Evolutionary conservation across 2,329 filamentous ascomycete genomes (phyloP).

Genomic region (Pseudophaeomoniella oleicola): DNA sequence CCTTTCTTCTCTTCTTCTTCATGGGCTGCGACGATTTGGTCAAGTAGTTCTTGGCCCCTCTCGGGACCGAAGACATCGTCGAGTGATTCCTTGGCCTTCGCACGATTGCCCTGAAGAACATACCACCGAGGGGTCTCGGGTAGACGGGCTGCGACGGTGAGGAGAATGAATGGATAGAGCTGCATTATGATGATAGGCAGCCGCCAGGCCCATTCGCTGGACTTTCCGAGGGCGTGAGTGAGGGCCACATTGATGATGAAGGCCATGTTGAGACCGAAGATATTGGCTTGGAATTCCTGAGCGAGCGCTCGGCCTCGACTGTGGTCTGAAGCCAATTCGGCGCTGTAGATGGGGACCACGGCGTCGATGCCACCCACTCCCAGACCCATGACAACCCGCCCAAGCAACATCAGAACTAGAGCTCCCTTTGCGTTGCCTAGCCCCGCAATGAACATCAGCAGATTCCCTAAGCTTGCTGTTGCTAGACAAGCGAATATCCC

Average conservation of each 20-base stretch:
- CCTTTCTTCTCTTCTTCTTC: constrained; percentile 32
- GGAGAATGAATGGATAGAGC: constrained; percentile 38
- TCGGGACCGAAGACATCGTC: constrained; percentile 35
- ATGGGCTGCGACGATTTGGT: constrained; percentile 36
- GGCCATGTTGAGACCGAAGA: constrained; percentile 46
- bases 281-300: constrained; percentile 51
- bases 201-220: constrained; percentile 47
- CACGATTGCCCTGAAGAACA: constrained; percentile 33
- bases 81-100: constrained; percentile 36
- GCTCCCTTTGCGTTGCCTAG: constrained; percentile 27
- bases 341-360: constrained; percentile 46
- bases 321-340: constrained; percentile 42
- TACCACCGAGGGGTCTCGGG: constrained; percentile 46
- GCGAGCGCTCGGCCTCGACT: constrained; percentile 43
- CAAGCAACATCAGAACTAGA: constrained; percentile 34
- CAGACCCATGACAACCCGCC: constrained; percentile 36
- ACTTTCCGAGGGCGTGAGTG: constrained; percentile 38
- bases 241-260: constrained; percentile 44
- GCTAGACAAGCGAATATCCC: constrained; percentile 41
- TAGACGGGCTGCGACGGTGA: constrained; percentile 36
- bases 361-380: constrained; percentile 37
- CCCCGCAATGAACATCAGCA: constrained; percentile 46
- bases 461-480: constrained; percentile 38
- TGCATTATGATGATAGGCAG: constrained; percentile 48
- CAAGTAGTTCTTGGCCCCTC: constrained; percentile 31